Evolutionary conservation across 1,284 basidiomycete species (phyloP).

Genomic region (Marasmius sp.): DNA sequence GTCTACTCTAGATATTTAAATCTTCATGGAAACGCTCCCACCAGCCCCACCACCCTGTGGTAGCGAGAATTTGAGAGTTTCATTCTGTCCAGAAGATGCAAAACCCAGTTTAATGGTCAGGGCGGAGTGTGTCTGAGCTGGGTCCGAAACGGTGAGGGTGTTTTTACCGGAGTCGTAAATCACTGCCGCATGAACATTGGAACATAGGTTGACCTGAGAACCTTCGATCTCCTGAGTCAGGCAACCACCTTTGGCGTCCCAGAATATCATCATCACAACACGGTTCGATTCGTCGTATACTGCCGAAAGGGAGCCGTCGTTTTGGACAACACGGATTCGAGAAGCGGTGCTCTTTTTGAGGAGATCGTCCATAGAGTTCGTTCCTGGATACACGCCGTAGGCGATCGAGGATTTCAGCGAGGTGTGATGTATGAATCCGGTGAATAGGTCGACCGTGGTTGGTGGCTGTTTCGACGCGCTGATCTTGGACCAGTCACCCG

Average conservation of each 20-base stretch:
- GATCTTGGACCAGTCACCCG: slow-evolving; percentile 61
- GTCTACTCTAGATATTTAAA: too few relatives aligned
- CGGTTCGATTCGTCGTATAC: slow-evolving; percentile 36
- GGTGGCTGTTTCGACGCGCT: slow-evolving; percentile 58
- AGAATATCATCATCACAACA: slow-evolving; percentile 46
- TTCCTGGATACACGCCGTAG: slow-evolving; percentile 58
- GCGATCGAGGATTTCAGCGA: slow-evolving; percentile 33
- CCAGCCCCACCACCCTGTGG: too few relatives aligned
- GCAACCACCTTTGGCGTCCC: slow-evolving; percentile 28
- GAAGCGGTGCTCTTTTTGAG: slow-evolving; percentile 21
- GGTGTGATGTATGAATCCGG: slow-evolving; percentile 55
- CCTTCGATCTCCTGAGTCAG: background rate
- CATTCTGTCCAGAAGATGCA: too few relatives aligned
- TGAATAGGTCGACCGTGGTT: slow-evolving; percentile 56
- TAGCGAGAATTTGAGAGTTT: too few relatives aligned
- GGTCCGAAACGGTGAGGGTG: slow-evolving; percentile 4
- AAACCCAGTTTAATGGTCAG: too few relatives aligned
- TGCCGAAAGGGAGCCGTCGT: slow-evolving; percentile 43
- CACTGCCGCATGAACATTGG: background rate
- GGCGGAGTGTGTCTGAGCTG: background rate
- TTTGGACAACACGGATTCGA: slow-evolving; percentile 39
- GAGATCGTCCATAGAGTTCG: slow-evolving; percentile 28
- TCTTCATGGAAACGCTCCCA: too few relatives aligned
- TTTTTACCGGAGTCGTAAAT: background rate
- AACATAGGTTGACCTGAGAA: background rate